These are phyloP conservation scores for Nemania sp. DNA, from an alignment of 2,329 filamentous ascomycete species.

Conservation along the genomic window DNA sequence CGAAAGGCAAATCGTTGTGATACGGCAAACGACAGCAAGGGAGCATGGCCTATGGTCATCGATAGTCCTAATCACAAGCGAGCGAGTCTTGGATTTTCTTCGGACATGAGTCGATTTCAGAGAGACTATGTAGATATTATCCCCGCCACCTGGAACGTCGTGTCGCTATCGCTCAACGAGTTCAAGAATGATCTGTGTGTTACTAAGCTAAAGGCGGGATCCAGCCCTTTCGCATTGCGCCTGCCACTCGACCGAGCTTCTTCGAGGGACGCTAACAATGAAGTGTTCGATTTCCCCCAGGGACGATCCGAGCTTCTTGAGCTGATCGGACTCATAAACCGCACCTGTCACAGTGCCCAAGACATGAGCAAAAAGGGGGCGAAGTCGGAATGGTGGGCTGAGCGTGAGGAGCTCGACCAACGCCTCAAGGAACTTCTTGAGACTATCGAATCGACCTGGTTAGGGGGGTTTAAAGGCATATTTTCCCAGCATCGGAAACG, in stretches of 20 bases:
- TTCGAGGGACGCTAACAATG: constrained; percentile 75
- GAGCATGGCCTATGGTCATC: constrained; percentile 44
- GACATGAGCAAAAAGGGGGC: constrained; percentile 75
- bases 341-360: constrained; percentile 74
- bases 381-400: constrained; percentile 86
- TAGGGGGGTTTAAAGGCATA: constrained; percentile 93
- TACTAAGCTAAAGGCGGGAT: constrained; percentile 77
- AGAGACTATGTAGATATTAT: constrained; percentile 83
- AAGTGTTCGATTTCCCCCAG: constrained; percentile 81
- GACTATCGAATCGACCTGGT: constrained; percentile 91
- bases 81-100: constrained; percentile 51
- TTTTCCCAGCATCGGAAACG: constrained; percentile 75
- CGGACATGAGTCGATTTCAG: constrained; percentile 69
- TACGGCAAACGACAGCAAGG: constrained; percentile 41
- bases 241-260: constrained; percentile 83
- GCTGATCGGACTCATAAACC: constrained; percentile 81
- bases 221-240: constrained; percentile 82
- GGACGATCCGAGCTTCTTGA: constrained; percentile 80
- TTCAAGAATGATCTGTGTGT: constrained; percentile 83
- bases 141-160: constrained; percentile 78
- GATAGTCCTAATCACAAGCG: constrained; percentile 42
- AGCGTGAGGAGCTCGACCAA: constrained; percentile 77
- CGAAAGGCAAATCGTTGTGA: constrained; percentile 56
- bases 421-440: constrained; percentile 77
- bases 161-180: constrained; percentile 85